A percentile compares a stretch with the other conserved stretches of the same genome.
Conservation (phyloP, 306 rosid species). For the Trifolium fragiferum region DNA sequence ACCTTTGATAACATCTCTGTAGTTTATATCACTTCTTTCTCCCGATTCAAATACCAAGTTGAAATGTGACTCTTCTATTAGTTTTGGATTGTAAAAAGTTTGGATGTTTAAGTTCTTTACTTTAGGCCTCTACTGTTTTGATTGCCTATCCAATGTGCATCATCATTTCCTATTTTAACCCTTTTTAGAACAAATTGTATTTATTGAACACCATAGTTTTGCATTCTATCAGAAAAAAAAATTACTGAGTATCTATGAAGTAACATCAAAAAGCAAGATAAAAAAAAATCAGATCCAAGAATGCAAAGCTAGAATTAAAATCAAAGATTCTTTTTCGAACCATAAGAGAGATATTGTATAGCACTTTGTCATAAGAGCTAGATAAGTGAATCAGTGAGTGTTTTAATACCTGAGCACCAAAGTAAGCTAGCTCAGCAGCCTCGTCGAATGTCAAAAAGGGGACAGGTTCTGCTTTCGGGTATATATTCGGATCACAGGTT, state of each 20-base stretch:
- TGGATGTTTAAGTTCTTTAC: background rate
- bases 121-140: too few relatives aligned
- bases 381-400: slow-evolving; percentile 18
- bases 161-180: background rate
- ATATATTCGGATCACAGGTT: slow-evolving; percentile 92
- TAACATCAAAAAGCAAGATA: slow-evolving; percentile 9
- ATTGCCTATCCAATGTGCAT: too few relatives aligned
- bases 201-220: background rate
- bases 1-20: background rate
- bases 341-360: background rate
- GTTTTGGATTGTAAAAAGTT: background rate
- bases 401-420: slow-evolving; percentile 93
- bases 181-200: slow-evolving; percentile 1
- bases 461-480: slow-evolving; percentile 74
- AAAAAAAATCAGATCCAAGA: slow-evolving; percentile 35
- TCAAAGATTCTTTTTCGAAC: background rate
- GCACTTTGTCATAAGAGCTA: slow-evolving; percentile 31
- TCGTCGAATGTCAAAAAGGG: slow-evolving; percentile 94
- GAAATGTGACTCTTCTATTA: background rate
- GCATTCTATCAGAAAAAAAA: slow-evolving; percentile 6
- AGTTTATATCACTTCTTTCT: background rate
- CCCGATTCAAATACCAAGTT: background rate
- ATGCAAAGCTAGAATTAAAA: background rate
- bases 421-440: slow-evolving; percentile 99
- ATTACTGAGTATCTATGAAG: slow-evolving; percentile 2